phyloP scores from a whole-genome alignment of 768 basidiomycete species.

The Calocybe gangraenosa region DNA sequence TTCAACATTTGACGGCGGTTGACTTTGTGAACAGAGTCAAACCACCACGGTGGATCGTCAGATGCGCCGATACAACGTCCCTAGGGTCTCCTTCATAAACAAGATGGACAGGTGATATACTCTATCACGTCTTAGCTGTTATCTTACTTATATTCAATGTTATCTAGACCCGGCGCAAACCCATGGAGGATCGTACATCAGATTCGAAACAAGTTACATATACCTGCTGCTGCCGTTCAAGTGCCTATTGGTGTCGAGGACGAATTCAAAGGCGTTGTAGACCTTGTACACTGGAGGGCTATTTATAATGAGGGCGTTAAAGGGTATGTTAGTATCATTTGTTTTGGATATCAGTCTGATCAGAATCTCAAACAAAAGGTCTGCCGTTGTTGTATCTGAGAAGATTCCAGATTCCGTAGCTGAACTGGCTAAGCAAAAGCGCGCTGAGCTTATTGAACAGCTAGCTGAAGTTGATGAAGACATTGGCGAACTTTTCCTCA shows the following conservation, averaged over 20 bases:
- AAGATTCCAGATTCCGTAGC: constrained; percentile 81
- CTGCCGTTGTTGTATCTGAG: constrained; percentile 73
- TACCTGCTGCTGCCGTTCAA: constrained; percentile 92
- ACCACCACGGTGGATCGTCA: constrained; percentile 99
- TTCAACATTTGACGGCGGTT: background rate
- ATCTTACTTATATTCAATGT: background rate
- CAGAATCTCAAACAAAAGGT: constrained; percentile 35
- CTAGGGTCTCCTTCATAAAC: constrained; percentile 94
- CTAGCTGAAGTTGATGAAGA: constrained; percentile 96
- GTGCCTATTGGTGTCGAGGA: constrained; percentile 92
- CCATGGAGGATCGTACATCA: constrained; percentile 94
- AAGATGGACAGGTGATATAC: constrained; percentile 89
- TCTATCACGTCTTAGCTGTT: background rate
- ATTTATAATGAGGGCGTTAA: constrained; percentile 94
- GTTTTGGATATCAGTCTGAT: background rate
- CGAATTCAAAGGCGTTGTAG: constrained; percentile 86
- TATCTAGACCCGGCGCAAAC: constrained; percentile 84
- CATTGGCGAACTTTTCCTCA: constrained; percentile 88
- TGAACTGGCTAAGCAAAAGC: constrained; percentile 77
- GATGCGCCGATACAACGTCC: constrained; percentile 96
- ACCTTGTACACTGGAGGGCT: constrained; percentile 91
- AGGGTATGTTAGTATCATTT: constrained; percentile 56
- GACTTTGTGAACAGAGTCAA: constrained; percentile 62
- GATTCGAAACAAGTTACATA: constrained; percentile 86
- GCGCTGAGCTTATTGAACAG: constrained; percentile 87